A percentile compares a stretch with the other conserved stretches of the same genome.
phyloP scores from a whole-genome alignment of 2,329 filamentous ascomycete genomes.

The Raffaelea ambrosiae region DNA sequence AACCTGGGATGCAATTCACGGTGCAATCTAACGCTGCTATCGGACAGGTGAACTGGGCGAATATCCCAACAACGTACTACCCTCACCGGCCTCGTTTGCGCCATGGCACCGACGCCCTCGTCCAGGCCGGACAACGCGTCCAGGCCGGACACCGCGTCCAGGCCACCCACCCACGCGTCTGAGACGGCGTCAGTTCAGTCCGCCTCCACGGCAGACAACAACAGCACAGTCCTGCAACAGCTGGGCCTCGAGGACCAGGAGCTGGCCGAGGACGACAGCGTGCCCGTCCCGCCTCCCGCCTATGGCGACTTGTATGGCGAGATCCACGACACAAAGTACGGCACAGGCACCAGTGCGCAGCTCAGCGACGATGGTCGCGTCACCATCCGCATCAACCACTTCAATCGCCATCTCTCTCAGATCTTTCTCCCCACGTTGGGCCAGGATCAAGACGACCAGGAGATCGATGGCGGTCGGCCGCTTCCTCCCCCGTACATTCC shows the following conservation, averaged over 20 bases:
- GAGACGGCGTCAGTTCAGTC: not conserved
- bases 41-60: no score
- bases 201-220: not conserved
- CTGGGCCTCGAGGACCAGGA: not conserved
- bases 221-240: not conserved
- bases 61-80: no score
- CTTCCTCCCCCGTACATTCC: slow-evolving; percentile 62
- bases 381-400: slow-evolving; percentile 11
- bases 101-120: no score
- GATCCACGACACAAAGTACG: not conserved
- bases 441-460: not conserved
- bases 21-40: no score
- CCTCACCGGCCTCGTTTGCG: no score
- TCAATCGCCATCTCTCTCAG: slow-evolving; percentile 10
- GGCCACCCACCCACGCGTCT: no score
- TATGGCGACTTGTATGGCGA: not conserved
- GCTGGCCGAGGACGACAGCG: not conserved
- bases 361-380: slow-evolving; percentile 6
- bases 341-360: not conserved
- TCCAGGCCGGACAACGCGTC: no score
- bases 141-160: no score
- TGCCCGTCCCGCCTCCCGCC: not conserved
- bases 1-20: no score
- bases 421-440: slow-evolving; percentile 1
- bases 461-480: slow-evolving; percentile 17